phyloP scores from a whole-genome alignment of 164 flowering plant genomes.

The Taxillus chinensis region DNA sequence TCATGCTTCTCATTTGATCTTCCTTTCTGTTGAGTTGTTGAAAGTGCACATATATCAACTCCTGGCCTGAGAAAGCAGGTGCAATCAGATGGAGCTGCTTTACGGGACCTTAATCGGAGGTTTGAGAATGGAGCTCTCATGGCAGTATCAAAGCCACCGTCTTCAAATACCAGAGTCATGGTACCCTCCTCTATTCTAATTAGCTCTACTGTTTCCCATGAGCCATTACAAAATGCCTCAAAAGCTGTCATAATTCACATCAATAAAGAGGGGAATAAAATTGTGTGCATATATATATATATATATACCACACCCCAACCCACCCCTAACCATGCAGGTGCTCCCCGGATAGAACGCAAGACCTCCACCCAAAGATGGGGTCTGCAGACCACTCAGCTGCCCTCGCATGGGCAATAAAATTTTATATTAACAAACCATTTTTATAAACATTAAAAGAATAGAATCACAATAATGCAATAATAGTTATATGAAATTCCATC shows the following conservation, averaged over 20 bases:
- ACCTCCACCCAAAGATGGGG: no score
- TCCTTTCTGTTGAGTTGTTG: constrained; percentile 14
- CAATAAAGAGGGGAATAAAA: background rate
- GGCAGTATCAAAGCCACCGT: constrained; percentile 20
- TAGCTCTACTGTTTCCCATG: constrained; percentile 55
- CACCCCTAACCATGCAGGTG: no score
- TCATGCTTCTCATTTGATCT: constrained; percentile 21
- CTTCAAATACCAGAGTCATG: constrained; percentile 25
- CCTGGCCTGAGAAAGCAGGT: constrained; percentile 64
- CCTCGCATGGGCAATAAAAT: no score
- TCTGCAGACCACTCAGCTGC: no score
- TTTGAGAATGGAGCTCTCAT: constrained; percentile 30
- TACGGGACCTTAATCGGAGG: constrained; percentile 58
- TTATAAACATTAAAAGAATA: no score
- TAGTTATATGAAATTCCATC: no score
- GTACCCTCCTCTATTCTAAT: constrained; percentile 40
- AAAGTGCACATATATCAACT: constrained; percentile 56
- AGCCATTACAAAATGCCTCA: constrained; percentile 48
- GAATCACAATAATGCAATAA: no score
- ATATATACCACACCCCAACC: no score
- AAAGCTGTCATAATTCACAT: constrained; percentile 43
- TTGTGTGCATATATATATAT: no score
- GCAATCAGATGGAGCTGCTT: constrained; percentile 63
- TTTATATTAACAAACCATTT: no score
- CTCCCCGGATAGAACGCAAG: no score